A percentile compares a stretch with the other conserved stretches of the same genome.
Conservation (phyloP, 179 eudicot species). For the Heliamphora pulchella region DNA sequence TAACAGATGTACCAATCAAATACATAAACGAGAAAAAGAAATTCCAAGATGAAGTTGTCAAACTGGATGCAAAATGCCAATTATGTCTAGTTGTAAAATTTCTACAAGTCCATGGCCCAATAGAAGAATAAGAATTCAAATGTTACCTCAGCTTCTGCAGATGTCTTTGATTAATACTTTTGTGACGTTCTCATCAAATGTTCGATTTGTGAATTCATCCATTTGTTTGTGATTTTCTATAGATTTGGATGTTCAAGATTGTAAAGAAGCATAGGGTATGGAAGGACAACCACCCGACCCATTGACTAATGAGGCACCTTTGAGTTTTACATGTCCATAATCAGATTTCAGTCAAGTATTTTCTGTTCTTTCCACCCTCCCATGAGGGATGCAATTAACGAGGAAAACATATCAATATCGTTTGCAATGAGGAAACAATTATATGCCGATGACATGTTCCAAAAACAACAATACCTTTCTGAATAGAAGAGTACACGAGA, state of each 20-base stretch:
- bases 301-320: conserved; percentile 38
- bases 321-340: conserved; percentile 33
- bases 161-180: conserved; percentile 36
- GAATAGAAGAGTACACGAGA: neutral
- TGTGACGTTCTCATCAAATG: conserved; percentile 43
- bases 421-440: neutral
- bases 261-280: conserved; percentile 23
- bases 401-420: conserved; percentile 7
- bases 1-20: conserved; percentile 33
- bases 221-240: conserved; percentile 49
- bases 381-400: conserved; percentile 57
- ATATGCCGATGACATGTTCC: neutral
- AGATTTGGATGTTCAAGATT: conserved; percentile 31
- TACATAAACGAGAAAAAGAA: conserved; percentile 1
- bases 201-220: conserved; percentile 45
- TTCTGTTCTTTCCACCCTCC: conserved; percentile 46
- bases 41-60: neutral
- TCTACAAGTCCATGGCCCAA: neutral
- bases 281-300: conserved; percentile 43
- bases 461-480: neutral
- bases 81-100: conserved; percentile 5
- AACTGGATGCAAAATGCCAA: neutral
- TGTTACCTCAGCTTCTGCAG: conserved; percentile 70
- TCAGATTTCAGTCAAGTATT: conserved; percentile 34
- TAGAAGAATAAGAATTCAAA: neutral